Percentiles rank a stretch among this genome's conserved stretches.
These are phyloP conservation scores for Begonia fuchsioides DNA, from an alignment of 306 rosid species.

Conservation along the genomic window DNA sequence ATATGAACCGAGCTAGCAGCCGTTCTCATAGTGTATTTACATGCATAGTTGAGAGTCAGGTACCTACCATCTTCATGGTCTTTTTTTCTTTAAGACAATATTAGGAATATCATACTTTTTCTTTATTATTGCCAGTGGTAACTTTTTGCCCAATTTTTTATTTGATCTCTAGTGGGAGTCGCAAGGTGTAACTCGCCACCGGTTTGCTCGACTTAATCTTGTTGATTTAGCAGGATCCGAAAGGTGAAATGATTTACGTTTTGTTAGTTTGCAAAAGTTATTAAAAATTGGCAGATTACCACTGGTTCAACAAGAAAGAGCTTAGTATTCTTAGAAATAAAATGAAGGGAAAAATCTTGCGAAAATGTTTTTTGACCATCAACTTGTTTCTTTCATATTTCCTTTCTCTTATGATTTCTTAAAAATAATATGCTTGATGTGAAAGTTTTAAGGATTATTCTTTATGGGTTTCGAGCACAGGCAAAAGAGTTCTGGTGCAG, in stretches of 20 bases:
- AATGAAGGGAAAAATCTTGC: too few species aligned
- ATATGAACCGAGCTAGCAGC: conserved; percentile 95
- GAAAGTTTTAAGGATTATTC: too few species aligned
- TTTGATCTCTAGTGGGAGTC: conserved; percentile 73
- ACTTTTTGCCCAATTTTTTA: not conserved
- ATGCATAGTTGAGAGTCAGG: conserved; percentile 88
- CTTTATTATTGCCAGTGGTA: not conserved
- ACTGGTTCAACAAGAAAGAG: too few species aligned
- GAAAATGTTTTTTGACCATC: too few species aligned
- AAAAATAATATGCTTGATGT: too few species aligned
- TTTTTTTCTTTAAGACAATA: conserved; percentile 5
- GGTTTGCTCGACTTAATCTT: conserved; percentile 90
- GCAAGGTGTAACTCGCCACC: conserved; percentile 87
- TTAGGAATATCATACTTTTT: not conserved
- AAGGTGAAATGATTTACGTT: conserved; percentile 32
- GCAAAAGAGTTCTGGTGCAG: conserved; percentile 99
- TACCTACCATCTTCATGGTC: conserved; percentile 9
- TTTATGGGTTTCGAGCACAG: conserved; percentile 14
- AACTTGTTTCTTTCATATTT: too few species aligned
- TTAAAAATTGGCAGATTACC: too few species aligned
- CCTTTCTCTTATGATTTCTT: not conserved
- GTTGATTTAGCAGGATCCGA: conserved; percentile 99
- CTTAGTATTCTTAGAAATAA: too few species aligned
- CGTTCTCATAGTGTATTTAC: conserved; percentile 98
- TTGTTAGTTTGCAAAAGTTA: too few species aligned